Conservation (phyloP, 257 asterid species). For the Solanum pinnatisectum region DNA sequence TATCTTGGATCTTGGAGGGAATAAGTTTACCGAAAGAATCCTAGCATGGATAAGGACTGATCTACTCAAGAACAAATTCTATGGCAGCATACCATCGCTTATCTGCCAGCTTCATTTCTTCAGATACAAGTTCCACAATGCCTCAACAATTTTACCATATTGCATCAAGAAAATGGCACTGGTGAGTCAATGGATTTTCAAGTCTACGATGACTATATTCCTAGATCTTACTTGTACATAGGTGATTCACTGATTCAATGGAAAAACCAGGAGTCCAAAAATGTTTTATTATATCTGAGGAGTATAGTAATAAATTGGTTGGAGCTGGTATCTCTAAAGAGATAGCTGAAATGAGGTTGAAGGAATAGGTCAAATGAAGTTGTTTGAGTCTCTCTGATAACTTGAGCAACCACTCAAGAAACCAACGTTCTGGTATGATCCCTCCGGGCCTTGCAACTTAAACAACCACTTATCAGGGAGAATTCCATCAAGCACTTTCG, state of each 20-base stretch:
- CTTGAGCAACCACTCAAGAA: conserved; percentile 5
- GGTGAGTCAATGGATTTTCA: not conserved
- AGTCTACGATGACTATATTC: no score
- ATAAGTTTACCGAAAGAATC: not conserved
- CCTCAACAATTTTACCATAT: conserved; percentile 7
- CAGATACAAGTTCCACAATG: not conserved
- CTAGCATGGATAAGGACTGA: not conserved
- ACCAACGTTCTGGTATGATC: conserved; percentile 23
- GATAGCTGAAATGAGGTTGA: not conserved
- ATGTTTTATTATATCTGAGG: conserved; percentile 4
- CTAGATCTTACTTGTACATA: no score
- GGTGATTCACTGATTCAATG: no score
- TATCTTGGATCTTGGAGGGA: conserved; percentile 15
- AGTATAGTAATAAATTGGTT: not conserved
- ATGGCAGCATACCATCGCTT: not conserved
- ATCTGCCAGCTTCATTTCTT: not conserved
- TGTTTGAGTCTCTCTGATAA: conserved; percentile 19
- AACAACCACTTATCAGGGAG: conserved; percentile 16
- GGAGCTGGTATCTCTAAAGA: conserved; percentile 9
- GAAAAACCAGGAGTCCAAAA: not conserved
- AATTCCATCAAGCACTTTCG: conserved; percentile 18
- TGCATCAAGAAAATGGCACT: not conserved
- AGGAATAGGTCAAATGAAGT: conserved; percentile 13
- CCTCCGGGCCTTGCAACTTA: conserved; percentile 11
- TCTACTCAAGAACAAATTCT: not conserved